These are phyloP conservation scores for Prunus salicina DNA, from an alignment of 306 rosid species.

Conservation along the genomic window DNA sequence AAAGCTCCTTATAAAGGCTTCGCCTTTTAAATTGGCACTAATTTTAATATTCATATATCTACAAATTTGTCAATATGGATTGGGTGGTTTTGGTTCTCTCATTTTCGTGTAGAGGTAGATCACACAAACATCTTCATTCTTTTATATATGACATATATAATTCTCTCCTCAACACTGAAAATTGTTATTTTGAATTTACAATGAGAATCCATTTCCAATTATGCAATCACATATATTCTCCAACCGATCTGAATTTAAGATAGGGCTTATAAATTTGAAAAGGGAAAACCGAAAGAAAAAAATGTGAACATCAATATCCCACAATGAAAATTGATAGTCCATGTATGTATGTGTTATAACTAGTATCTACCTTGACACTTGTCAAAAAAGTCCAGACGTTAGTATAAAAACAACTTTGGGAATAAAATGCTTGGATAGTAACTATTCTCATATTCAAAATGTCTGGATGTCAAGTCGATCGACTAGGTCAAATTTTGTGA, in stretches of 20 bases:
- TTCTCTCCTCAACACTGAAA: slow-evolving; percentile 28
- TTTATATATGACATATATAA: background rate
- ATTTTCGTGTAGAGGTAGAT: slow-evolving; percentile 26
- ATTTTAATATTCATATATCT: background rate
- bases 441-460: too few relatives aligned
- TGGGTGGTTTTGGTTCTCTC: slow-evolving; percentile 51
- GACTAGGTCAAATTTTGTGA: too few relatives aligned
- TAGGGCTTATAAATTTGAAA: background rate
- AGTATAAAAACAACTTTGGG: too few relatives aligned
- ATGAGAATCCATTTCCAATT: background rate
- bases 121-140: slow-evolving; percentile 35
- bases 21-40: background rate
- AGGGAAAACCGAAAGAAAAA: background rate
- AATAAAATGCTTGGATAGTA: too few relatives aligned
- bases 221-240: background rate
- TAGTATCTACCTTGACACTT: too few relatives aligned
- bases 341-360: too few relatives aligned
- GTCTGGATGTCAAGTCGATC: too few relatives aligned
- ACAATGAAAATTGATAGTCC: too few relatives aligned
- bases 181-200: background rate
- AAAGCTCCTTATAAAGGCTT: slow-evolving; percentile 29
- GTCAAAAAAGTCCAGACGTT: too few relatives aligned
- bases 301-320: too few relatives aligned
- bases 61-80: slow-evolving; percentile 29
- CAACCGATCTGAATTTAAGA: background rate